phyloP scores from a whole-genome alignment of 257 asterid species.

The Nyctanthes arbortristis region DNA sequence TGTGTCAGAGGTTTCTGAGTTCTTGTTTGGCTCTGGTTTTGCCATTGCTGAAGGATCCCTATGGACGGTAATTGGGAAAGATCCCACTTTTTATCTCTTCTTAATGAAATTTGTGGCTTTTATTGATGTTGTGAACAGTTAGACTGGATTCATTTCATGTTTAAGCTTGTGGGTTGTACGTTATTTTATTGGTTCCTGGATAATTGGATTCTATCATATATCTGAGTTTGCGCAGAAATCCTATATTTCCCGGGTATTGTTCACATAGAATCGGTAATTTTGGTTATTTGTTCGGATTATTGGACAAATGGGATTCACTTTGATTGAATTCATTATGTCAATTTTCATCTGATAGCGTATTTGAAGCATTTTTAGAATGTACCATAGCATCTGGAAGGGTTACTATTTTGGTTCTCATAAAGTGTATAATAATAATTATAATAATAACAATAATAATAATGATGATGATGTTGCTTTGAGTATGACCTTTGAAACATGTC shows the following conservation, averaged over 20 bases:
- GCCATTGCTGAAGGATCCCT: slow-evolving; percentile 98
- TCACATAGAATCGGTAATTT: background rate
- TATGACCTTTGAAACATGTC: too few relatives aligned
- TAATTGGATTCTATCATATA: background rate
- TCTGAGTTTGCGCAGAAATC: background rate
- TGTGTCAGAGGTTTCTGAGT: slow-evolving; percentile 87
- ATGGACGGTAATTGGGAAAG: slow-evolving; percentile 67
- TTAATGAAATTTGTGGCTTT: background rate
- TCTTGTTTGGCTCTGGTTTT: slow-evolving; percentile 95
- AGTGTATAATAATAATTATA: too few relatives aligned
- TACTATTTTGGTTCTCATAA: background rate
- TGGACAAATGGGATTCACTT: background rate
- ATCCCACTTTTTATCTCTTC: background rate
- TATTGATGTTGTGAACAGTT: background rate
- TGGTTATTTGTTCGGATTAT: background rate
- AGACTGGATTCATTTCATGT: background rate
- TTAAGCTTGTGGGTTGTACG: background rate
- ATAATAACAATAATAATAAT: too few relatives aligned
- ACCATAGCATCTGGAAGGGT: background rate
- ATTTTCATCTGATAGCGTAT: background rate
- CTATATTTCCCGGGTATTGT: background rate
- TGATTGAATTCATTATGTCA: background rate
- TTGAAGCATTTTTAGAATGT: background rate
- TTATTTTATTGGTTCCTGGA: background rate
- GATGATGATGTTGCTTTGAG: background rate